Conservation (phyloP, 2,329 filamentous ascomycete species). For the Cytospora leucostoma region DNA sequence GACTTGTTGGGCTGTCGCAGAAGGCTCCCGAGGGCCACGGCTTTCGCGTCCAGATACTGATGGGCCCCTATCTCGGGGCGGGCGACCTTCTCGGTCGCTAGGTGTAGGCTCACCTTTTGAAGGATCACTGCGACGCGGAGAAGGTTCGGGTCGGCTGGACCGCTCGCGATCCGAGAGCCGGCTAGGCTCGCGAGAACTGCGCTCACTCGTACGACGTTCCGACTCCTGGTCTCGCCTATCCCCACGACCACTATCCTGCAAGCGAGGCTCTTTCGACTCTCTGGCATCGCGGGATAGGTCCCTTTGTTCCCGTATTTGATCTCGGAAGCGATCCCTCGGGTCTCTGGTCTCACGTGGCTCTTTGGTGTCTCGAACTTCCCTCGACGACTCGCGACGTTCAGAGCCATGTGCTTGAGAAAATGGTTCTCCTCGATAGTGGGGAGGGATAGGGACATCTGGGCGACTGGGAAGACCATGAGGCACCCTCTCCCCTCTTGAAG, state of each 20-base stretch:
- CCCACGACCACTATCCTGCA: constrained; percentile 23
- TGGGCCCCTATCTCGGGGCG: constrained; percentile 43
- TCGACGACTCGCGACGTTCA: constrained; percentile 34
- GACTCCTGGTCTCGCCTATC: constrained; percentile 44
- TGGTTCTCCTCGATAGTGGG: constrained; percentile 49
- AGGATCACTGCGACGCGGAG: constrained; percentile 37
- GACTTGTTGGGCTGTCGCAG: constrained; percentile 13
- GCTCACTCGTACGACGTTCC: constrained; percentile 48
- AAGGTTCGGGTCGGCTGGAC: constrained; percentile 33
- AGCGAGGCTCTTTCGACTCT: constrained; percentile 33
- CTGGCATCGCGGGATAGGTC: constrained; percentile 36
- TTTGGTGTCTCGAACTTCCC: constrained; percentile 42
- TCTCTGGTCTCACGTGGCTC: constrained; percentile 44
- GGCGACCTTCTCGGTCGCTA: constrained; percentile 36
- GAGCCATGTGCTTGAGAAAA: constrained; percentile 43
- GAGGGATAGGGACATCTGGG: constrained; percentile 58
- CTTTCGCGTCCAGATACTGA: constrained; percentile 30
- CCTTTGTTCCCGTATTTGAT: constrained; percentile 25
- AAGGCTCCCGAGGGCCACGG: constrained; percentile 32
- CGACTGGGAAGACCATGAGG: constrained; percentile 51
- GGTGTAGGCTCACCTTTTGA: constrained; percentile 35
- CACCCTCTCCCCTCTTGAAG: constrained; percentile 29
- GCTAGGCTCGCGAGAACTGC: constrained; percentile 38
- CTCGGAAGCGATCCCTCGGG: constrained; percentile 36
- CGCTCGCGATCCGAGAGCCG: constrained; percentile 45